phyloP scores from a whole-genome alignment of 1,139 yeast species.

The Magnusiomyces paraingens region DNA sequence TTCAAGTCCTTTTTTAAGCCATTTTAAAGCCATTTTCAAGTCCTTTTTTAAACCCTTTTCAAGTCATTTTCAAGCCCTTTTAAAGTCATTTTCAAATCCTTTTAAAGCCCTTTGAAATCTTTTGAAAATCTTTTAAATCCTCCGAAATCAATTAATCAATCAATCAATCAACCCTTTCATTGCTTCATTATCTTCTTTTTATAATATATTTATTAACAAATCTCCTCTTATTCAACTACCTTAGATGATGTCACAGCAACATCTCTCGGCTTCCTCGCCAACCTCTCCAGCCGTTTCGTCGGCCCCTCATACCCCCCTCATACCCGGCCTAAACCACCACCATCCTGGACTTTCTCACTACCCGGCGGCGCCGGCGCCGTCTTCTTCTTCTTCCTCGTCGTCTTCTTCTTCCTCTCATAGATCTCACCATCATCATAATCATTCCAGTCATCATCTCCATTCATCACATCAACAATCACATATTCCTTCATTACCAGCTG shows the following conservation, averaged over 20 bases:
- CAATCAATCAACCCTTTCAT: no score
- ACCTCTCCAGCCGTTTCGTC: constrained; percentile 5
- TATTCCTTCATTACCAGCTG: not conserved
- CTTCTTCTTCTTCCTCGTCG: not conserved
- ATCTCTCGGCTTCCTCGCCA: not conserved
- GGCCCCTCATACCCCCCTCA: not conserved
- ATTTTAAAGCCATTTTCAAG: no score
- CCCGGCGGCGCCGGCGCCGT: not conserved
- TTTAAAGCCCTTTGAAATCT: no score
- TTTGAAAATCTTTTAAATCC: no score
- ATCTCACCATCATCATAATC: not conserved
- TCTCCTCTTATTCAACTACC: not conserved
- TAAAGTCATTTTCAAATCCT: no score
- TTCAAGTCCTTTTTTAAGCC: no score
- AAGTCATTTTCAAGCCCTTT: no score
- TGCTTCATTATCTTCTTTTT: no score
- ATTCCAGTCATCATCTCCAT: no score
- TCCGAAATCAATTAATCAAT: no score
- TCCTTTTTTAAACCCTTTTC: no score
- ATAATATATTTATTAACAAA: not conserved
- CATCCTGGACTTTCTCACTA: no score
- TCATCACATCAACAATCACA: not conserved
- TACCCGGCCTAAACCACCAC: not conserved
- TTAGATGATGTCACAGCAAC: not conserved
- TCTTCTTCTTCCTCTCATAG: not conserved